A percentile compares a stretch with the other conserved stretches of the same genome.
Conservation (phyloP, 2,329 filamentous ascomycete species). For the Beauveria sp. region DNA sequence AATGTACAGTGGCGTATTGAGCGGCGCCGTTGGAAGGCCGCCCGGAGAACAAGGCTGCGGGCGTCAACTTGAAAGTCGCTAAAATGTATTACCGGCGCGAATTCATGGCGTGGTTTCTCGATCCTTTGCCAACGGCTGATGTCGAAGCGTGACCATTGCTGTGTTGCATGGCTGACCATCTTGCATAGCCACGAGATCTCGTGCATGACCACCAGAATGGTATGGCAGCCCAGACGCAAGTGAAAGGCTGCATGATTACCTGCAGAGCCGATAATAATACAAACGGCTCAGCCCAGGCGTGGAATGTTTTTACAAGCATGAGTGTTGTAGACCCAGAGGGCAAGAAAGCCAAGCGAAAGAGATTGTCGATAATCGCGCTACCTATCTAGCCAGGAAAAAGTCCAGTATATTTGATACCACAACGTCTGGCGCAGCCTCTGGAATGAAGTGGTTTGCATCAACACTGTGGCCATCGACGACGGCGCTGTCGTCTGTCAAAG, state of each 20-base stretch:
- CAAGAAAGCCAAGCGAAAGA: background rate
- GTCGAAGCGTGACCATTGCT: background rate
- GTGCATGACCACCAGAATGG: background rate
- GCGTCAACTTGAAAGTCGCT: background rate
- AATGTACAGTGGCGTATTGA: background rate
- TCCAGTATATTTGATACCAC: slow-evolving; percentile 2
- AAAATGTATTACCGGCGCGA: background rate
- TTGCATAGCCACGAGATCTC: background rate
- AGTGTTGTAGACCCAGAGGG: background rate
- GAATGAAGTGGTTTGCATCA: slow-evolving; percentile 33
- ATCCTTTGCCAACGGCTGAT: background rate
- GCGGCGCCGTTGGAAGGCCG: background rate
- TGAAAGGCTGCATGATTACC: background rate
- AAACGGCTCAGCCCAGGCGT: background rate
- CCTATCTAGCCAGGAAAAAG: background rate
- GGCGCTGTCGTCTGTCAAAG: slow-evolving; percentile 25
- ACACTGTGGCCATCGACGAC: slow-evolving; percentile 28
- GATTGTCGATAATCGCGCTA: background rate
- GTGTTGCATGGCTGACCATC: background rate
- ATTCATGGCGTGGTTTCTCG: background rate
- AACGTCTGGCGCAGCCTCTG: slow-evolving; percentile 36
- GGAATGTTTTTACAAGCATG: background rate
- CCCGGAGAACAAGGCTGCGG: background rate
- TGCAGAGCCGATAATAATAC: background rate
- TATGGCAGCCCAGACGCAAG: background rate